Evolutionary conservation across 139 green algal genomes (phyloP), one percentile per base, ranked within the genome.

Genomic region (Trebouxia sp.): DNA sequence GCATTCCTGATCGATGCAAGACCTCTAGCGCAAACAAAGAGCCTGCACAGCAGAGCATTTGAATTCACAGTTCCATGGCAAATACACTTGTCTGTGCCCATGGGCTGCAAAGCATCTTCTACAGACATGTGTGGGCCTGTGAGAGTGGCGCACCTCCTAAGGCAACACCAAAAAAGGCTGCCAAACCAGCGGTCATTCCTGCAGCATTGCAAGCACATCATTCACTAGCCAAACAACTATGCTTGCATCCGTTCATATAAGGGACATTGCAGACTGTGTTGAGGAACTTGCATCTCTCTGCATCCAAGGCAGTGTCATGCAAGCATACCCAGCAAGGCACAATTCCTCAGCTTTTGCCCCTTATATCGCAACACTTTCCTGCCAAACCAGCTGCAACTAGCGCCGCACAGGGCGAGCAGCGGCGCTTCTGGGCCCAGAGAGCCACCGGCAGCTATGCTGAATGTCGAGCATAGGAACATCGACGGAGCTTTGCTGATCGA

Each of bases 1-100:
- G 83, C 42, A 90, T 48, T 6, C 86, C 86, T 37, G 75, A 83
- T 14, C 83, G 38, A 35, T 90, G 86, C 17, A 86, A 75, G 24
- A 90, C 86, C 67, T 90, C 86, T 55, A 90, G 75, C 0, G 86
- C 83, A 83, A 90, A 90, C 28, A 90, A 48, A 0, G 83, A 84
- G 3, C 85, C 81, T 85, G 81, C 84, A 80, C 22, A n/a, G 28
- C 15, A 30, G n/a, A 6, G 1, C 20, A 74, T 45, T 22, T 24
- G 28, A n/a, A n/a, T 72, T n/a, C n/a, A n/a, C n/a, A n/a, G n/a
- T n/a, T n/a, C n/a, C n/a, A n/a, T n/a, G n/a, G n/a, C n/a, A n/a
- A n/a, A n/a, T n/a, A n/a, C n/a, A n/a, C n/a, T n/a, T n/a, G 50
- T 22, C 26, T 58, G 50, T 58, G 50, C 22, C n/a, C n/a, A n/a